Base-by-base conservation (phyloP, 768 basidiomycete genomes). In the Boletus bicolor region DNA sequence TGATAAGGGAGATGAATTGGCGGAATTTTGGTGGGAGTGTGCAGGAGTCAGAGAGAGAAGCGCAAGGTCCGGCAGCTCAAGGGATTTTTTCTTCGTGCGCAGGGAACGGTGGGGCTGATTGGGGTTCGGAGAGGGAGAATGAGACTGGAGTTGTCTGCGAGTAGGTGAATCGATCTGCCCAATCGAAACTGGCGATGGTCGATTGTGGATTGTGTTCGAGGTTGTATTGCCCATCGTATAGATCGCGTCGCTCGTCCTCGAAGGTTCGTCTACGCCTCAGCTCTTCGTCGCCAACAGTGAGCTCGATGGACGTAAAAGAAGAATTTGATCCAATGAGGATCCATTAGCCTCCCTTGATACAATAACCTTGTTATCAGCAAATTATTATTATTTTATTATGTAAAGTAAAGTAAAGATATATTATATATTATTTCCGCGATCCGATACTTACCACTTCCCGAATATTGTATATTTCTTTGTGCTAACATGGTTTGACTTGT, bases 51-150 rank as follows among this genome's bases (percentile, higher is more conserved):
- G 64, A 44, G 78, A 72, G 59, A 81, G 77, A 55, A 73, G 72
- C 12, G 79, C 79, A 63, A 91, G 83, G 75, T 89, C 88, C 51
- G 88, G 88, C 26, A 91, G 77, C 67, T 91, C 86, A 19, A 91
- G 81, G 0, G 85, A 87, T 66, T 79, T 82, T 72, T 87, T 88
- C 77, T 85, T 89, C 21, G 77, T 75, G 39, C 84, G 77, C 55
- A 89, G 72, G 43, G 86, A 86, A 34, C 76, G 75, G 68, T 87
- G 85, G 1, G 84, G 77, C 64, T 72, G 70, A 55, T 72, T 71
- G 45, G 70, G 66, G 42, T 68, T 68, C 1, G 81, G 77, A 38
- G 78, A 77, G 36, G 72, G 71, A 4, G 77, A 79, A 56, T 64
- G 64, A 11, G 72, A 63, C 41, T 51, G 60, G 35, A 53, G 34